Evolutionary conservation across 495 filamentous ascomycete species (phyloP).

Genomic region (Neurospora tetrasperma): DNA sequence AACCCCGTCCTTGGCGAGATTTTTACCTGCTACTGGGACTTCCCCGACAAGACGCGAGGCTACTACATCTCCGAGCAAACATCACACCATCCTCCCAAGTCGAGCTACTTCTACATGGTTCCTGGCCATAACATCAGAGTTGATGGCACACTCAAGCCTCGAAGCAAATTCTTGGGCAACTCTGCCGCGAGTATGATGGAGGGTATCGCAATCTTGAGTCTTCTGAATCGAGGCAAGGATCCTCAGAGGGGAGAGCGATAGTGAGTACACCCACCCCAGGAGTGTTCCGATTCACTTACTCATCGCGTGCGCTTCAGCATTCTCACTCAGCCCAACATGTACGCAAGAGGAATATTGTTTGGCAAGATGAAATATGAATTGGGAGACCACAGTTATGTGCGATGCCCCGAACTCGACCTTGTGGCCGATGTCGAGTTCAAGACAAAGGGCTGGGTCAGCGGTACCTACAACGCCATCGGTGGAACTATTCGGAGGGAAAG

Average conservation of each 20-base stretch:
- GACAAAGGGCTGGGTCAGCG: conserved; percentile 94
- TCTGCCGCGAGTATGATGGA: conserved; percentile 99
- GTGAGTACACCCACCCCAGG: conserved; percentile 40
- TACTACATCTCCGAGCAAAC: conserved; percentile 93
- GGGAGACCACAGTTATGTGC: conserved; percentile 91
- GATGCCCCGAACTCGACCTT: conserved; percentile 77
- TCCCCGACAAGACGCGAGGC: conserved; percentile 71
- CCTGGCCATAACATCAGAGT: conserved; percentile 91
- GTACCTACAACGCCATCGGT: conserved; percentile 92
- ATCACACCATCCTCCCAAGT: conserved; percentile 96
- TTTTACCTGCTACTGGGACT: conserved; percentile 94
- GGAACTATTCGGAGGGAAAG: conserved; percentile 84
- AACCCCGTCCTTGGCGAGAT: conserved; percentile 96
- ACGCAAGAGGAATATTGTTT: conserved; percentile 92
- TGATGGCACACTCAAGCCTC: conserved; percentile 91
- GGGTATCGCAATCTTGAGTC: conserved; percentile 74
- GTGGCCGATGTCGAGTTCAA: conserved; percentile 97
- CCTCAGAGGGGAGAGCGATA: conserved; percentile 70
- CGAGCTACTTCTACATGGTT: conserved; percentile 98
- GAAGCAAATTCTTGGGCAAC: conserved; percentile 92
- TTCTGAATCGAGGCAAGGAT: conserved; percentile 64
- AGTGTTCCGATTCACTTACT: not conserved
- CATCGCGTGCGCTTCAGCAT: conserved; percentile 40
- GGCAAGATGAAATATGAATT: conserved; percentile 99
- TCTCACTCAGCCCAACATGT: conserved; percentile 98